Conservation (phyloP, 2,329 filamentous ascomycete species). For the Arthrobotrys iridis region DNA sequence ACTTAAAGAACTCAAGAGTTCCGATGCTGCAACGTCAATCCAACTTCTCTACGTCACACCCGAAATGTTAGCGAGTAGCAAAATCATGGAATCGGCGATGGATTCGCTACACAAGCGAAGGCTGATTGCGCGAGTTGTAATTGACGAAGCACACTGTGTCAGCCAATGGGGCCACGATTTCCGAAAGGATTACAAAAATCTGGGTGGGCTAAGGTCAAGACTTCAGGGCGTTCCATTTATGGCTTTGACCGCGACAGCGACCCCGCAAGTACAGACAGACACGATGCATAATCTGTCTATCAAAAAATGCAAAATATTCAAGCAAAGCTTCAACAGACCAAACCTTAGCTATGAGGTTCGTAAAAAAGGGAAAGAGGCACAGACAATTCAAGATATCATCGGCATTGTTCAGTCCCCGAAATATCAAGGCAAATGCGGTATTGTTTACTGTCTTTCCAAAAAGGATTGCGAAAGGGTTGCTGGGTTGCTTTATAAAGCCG, state of each 20-base stretch:
- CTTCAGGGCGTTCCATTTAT: slow-evolving; percentile 88
- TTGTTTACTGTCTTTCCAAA: slow-evolving; percentile 90
- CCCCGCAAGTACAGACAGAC: slow-evolving; percentile 88
- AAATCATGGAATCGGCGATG: slow-evolving; percentile 73
- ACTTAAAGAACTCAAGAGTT: slow-evolving; percentile 71
- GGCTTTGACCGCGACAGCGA: slow-evolving; percentile 94
- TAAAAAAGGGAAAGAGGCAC: slow-evolving; percentile 72
- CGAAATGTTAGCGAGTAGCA: slow-evolving; percentile 91
- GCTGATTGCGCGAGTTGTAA: slow-evolving; percentile 88
- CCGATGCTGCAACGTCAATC: slow-evolving; percentile 77
- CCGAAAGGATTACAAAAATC: slow-evolving; percentile 88
- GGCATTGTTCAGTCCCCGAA: slow-evolving; percentile 73
- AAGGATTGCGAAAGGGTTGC: slow-evolving; percentile 85
- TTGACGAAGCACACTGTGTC: slow-evolving; percentile 98
- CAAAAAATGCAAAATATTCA: slow-evolving; percentile 77
- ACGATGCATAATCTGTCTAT: slow-evolving; percentile 93
- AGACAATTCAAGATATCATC: slow-evolving; percentile 67
- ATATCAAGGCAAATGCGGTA: slow-evolving; percentile 80
- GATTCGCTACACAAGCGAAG: slow-evolving; percentile 73
- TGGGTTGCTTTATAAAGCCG: slow-evolving; percentile 69
- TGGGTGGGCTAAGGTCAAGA: slow-evolving; percentile 76
- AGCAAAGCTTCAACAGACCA: slow-evolving; percentile 95
- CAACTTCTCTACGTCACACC: slow-evolving; percentile 95
- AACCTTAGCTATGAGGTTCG: slow-evolving; percentile 91
- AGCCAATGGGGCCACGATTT: slow-evolving; percentile 99